phyloP scores from a whole-genome alignment of 352 stramenopile species.

The Lagenidium sp. region DNA sequence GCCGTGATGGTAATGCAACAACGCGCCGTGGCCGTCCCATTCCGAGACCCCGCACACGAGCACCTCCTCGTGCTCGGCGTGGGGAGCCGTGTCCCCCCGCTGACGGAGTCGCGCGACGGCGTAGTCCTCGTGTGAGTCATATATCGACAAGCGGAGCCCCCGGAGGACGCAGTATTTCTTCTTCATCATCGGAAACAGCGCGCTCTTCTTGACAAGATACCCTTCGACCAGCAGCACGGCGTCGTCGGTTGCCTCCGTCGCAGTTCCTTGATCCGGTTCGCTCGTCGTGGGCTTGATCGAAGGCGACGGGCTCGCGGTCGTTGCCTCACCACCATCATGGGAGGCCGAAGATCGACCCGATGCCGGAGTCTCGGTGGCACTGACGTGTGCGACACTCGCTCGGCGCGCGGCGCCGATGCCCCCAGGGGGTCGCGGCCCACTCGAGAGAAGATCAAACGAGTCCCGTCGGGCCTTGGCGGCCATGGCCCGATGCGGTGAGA shows the following conservation, averaged over 20 bases:
- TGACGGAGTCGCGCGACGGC: not conserved
- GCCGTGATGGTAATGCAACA: conserved; percentile 64
- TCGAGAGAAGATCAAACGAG: conserved; percentile 55
- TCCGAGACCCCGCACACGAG: conserved; percentile 31
- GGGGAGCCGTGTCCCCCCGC: not conserved
- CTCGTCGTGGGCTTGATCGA: not conserved
- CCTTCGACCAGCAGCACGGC: conserved; percentile 24
- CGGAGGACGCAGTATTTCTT: conserved; percentile 27
- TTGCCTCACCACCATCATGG: too few relatives aligned
- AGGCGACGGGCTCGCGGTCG: too few relatives aligned
- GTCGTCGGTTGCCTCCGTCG: not conserved
- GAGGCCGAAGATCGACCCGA: too few relatives aligned
- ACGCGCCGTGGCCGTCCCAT: conserved; percentile 48
- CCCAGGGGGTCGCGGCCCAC: not conserved
- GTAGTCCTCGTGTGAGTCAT: conserved; percentile 19
- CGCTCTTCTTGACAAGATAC: conserved; percentile 27
- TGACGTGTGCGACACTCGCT: conserved; percentile 7
- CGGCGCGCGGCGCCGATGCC: not conserved
- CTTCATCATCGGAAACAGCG: conserved; percentile 25
- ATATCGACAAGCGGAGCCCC: conserved; percentile 16
- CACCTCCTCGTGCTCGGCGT: conserved; percentile 13
- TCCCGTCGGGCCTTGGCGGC: conserved; percentile 53
- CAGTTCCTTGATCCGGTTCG: not conserved
- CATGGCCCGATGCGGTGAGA: conserved; percentile 60
- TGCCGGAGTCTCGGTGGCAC: conserved; percentile 1